These are phyloP conservation scores for Pseudofabraea citricarpa DNA, from an alignment of 2,329 filamentous ascomycete species.

Conservation along the genomic window DNA sequence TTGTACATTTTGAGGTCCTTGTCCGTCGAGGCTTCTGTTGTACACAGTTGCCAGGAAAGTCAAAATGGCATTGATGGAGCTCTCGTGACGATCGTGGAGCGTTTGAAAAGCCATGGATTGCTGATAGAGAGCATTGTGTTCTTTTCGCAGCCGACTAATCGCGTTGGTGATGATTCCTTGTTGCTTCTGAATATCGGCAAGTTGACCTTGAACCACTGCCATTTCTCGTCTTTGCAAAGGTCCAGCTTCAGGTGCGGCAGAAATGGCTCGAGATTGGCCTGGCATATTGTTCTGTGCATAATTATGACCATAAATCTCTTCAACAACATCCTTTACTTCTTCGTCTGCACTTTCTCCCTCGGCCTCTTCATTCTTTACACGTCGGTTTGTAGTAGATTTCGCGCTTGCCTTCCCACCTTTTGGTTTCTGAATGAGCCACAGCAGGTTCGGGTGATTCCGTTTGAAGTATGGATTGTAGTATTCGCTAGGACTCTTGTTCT, in stretches of 20 bases:
- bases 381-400: constrained; percentile 49
- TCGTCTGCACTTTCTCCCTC: constrained; percentile 67
- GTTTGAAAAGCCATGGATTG: constrained; percentile 87
- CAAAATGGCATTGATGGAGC: constrained; percentile 97
- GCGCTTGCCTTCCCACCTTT: constrained; percentile 64
- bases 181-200: constrained; percentile 77
- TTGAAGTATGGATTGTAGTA: constrained; percentile 97
- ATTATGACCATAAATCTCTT: constrained; percentile 30
- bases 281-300: constrained; percentile 39
- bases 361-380: constrained; percentile 57
- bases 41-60: constrained; percentile 97
- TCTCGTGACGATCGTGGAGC: constrained; percentile 93
- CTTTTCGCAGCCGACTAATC: constrained; percentile 73
- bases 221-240: constrained; percentile 68
- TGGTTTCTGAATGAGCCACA: constrained; percentile 96
- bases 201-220: constrained; percentile 69
- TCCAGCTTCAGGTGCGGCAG: constrained; percentile 30
- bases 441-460: constrained; percentile 81
- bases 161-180: constrained; percentile 82
- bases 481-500: constrained; percentile 97
- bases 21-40: constrained; percentile 84
- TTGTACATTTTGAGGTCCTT: constrained; percentile 71
- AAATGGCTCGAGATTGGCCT: constrained; percentile 25
- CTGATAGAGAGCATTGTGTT: constrained; percentile 83
- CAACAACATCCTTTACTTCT: constrained; percentile 40